Base-by-base conservation (phyloP, 176 grass and related monocot genomes). In the Carex cristatella region DNA sequence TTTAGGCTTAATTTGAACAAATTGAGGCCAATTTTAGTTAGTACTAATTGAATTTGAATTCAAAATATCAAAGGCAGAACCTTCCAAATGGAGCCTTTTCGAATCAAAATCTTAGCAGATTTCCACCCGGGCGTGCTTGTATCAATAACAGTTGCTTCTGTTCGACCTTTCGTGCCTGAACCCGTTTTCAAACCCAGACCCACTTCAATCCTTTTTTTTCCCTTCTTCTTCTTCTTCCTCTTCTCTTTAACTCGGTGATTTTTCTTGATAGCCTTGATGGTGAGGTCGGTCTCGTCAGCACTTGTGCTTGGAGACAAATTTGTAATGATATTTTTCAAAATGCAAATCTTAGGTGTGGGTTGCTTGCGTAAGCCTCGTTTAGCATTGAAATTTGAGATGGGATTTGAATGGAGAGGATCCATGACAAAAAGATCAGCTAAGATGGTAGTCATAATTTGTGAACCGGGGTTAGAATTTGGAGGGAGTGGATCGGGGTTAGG, bases 91-190 rank as follows among this genome's bases (percentile, higher is more conserved):
- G 57, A 8, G 7, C 90, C 96, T 70, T 86, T 92, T 73, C 87
- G 86, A 79, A 92, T 67, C 10, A 99, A 87, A 55, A 95, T 30
- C 85, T 99, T 95, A 56, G 83, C 75, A 0, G 81, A 85, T 72
- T 94, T 95, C 93, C 93, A 99, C 1, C 90, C 90, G 4, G 88
- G 61, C 35, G 79, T 87, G 85, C 96, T 94, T 37, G 93, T 95
- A 60, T 99, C 96, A 44, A 99, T 99, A n/a, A 99, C 84, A 5
- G 91, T 94, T 42, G 94, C 91, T 40, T 99, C 90, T 0, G 88
- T 94, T 86, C 55, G 85, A 63, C 81, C 49, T 82, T 88, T 75
- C 11, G 16, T 35, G 0, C 42, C 74, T 8, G 44, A 46, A 46
- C 44, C 44, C 44, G 1, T 8, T 46, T 46, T 46, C 38, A 40